Evolutionary conservation across 345 rosid genomes (phyloP).

Genomic region (Schrenkiella parvula): DNA sequence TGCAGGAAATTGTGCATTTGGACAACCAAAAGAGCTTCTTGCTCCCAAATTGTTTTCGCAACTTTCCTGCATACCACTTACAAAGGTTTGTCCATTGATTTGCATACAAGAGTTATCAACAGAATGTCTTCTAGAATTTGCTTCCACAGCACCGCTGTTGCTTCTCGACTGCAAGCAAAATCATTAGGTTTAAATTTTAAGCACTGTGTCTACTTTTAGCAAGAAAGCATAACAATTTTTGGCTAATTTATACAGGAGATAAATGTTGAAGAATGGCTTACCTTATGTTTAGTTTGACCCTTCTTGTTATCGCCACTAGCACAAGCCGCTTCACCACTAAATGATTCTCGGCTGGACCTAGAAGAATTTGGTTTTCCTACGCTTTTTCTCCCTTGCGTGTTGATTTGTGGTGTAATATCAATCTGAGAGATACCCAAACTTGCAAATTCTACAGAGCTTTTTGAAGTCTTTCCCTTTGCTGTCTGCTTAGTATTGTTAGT

Average conservation of each 20-base stretch:
- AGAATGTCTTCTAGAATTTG: constrained; percentile 35
- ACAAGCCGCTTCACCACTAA: constrained; percentile 26
- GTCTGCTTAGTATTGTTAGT: constrained; percentile 35
- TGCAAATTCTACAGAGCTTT: constrained; percentile 22
- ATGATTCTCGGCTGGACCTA: constrained; percentile 42
- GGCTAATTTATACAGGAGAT: neutral
- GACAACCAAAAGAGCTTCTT: constrained; percentile 35
- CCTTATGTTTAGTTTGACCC: constrained; percentile 47
- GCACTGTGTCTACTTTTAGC: neutral
- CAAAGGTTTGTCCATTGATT: constrained; percentile 34
- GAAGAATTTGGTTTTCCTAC: constrained; percentile 36
- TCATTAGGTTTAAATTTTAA: constrained; percentile 12
- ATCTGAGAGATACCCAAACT: constrained; percentile 31
- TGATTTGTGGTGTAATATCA: constrained; percentile 41
- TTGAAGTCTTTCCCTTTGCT: constrained; percentile 34
- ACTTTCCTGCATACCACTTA: constrained; percentile 35
- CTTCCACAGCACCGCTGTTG: constrained; percentile 36
- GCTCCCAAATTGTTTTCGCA: constrained; percentile 26
- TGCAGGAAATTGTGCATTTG: constrained; percentile 28
- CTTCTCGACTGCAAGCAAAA: constrained; percentile 41
- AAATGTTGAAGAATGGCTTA: neutral
- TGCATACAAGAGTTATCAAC: constrained; percentile 30
- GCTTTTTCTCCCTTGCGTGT: constrained; percentile 43
- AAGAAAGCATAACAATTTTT: neutral
- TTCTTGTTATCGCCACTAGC: constrained; percentile 33